These are phyloP conservation scores for Trichoderma erinaceum DNA, from an alignment of 495 filamentous ascomycete species.

Conservation along the genomic window DNA sequence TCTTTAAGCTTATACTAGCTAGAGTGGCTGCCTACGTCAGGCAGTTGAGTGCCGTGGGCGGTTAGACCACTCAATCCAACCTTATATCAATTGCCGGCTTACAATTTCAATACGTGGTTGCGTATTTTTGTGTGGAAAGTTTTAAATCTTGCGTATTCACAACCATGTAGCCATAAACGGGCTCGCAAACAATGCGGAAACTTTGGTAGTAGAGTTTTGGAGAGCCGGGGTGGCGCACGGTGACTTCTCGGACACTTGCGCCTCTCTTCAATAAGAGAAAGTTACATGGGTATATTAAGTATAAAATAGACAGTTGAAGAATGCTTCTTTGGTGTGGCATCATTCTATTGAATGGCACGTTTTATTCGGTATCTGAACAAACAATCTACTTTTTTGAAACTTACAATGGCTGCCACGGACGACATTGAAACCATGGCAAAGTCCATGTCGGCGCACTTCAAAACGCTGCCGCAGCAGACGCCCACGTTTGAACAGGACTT, in stretches of 20 bases:
- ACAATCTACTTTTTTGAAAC: not conserved
- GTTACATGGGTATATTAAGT: not conserved
- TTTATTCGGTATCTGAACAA: too few species aligned
- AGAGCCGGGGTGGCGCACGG: not conserved
- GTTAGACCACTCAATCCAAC: not conserved
- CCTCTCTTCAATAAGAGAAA: not conserved
- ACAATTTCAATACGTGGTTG: too few species aligned
- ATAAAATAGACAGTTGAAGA: too few species aligned
- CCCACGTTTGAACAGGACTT: slow-evolving; percentile 23
- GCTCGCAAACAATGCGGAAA: not conserved
- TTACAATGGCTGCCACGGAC: not conserved
- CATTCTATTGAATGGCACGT: too few species aligned
- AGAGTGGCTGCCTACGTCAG: not conserved
- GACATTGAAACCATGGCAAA: not conserved
- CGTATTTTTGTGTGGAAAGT: not conserved
- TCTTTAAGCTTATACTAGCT: not conserved
- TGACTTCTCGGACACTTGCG: slow-evolving; percentile 5
- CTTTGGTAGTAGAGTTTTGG: not conserved
- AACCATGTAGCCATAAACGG: not conserved
- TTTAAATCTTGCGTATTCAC: not conserved
- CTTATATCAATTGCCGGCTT: not conserved
- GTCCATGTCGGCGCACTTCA: slow-evolving; percentile 17
- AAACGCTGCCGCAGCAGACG: slow-evolving; percentile 18
- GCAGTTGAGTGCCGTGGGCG: not conserved
- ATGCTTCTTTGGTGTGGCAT: too few species aligned